A percentile compares a stretch with the other conserved stretches of the same genome.
These are phyloP conservation scores for Botrytis porri DNA, from an alignment of 2,329 filamentous ascomycete species.

Conservation along the genomic window DNA sequence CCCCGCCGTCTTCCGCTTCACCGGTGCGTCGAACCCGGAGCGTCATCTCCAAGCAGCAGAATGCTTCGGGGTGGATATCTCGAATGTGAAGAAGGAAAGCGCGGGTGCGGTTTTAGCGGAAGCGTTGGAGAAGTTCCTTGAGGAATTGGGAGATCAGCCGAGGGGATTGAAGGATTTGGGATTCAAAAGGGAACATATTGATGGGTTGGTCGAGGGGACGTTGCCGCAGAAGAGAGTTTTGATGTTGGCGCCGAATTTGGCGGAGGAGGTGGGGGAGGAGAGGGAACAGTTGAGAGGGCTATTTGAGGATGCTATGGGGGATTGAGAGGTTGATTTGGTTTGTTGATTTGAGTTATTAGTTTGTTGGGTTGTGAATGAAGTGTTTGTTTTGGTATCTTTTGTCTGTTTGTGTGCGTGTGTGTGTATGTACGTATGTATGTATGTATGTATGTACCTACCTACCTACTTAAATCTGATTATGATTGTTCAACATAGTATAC, in stretches of 20 bases:
- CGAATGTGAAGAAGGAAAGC: constrained; percentile 81
- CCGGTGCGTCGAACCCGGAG: constrained; percentile 84
- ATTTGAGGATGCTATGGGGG: constrained; percentile 60
- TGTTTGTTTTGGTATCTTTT: background rate
- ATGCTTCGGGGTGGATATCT: constrained; percentile 85
- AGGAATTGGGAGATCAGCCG: constrained; percentile 85
- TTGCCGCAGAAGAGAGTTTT: constrained; percentile 88
- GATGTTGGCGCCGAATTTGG: constrained; percentile 83
- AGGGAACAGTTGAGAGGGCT: constrained; percentile 67
- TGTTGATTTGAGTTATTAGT: background rate
- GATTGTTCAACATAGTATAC: no score
- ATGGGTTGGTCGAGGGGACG: constrained; percentile 86
- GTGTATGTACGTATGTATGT: background rate
- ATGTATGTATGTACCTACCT: background rate
- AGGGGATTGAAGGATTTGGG: constrained; percentile 79
- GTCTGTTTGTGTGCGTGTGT: background rate
- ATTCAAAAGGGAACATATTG: constrained; percentile 72
- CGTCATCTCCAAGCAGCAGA: constrained; percentile 87
- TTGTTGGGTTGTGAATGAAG: background rate
- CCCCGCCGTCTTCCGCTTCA: constrained; percentile 92
- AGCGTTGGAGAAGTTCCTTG: constrained; percentile 76
- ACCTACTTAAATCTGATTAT: no score
- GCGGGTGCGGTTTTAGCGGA: constrained; percentile 87
- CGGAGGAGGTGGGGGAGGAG: constrained; percentile 65
- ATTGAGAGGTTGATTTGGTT: background rate